phyloP scores from a whole-genome alignment of 306 rosid species.

The Purshia tridentata region DNA sequence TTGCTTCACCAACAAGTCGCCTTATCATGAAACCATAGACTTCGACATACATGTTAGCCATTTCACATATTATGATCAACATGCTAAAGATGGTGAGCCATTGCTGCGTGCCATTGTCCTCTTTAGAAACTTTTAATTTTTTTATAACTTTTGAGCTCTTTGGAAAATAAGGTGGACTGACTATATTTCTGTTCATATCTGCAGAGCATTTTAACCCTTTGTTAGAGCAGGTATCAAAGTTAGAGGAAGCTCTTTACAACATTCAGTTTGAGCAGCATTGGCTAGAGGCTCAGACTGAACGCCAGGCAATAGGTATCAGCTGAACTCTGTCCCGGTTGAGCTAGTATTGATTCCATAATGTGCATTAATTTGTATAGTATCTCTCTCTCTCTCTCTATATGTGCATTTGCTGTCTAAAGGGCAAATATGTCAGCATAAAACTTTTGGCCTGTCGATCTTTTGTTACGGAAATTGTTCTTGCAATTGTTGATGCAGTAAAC shows the following conservation, averaged over 20 bases:
- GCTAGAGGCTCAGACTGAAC: slow-evolving; percentile 82
- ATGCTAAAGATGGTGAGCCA: slow-evolving; percentile 59
- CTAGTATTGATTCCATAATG: not conserved
- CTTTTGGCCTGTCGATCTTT: not conserved
- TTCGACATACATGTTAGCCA: slow-evolving; percentile 71
- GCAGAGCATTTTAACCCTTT: slow-evolving; percentile 66
- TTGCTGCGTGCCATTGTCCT: not conserved
- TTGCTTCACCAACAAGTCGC: slow-evolving; percentile 80
- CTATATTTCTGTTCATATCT: slow-evolving; percentile 17
- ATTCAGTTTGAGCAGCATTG: slow-evolving; percentile 83
- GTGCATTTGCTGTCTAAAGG: not conserved
- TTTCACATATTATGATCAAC: slow-evolving; percentile 46
- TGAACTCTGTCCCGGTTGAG: not conserved
- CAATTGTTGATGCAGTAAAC: slow-evolving; percentile 36
- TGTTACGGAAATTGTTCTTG: not conserved
- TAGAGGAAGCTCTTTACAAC: slow-evolving; percentile 77
- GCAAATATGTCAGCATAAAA: too few relatives aligned
- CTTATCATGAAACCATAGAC: slow-evolving; percentile 76
- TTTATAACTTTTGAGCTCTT: not conserved
- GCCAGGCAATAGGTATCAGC: slow-evolving; percentile 58
- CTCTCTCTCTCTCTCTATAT: not conserved
- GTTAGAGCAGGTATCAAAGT: slow-evolving; percentile 55
- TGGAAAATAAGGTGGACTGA: slow-evolving; percentile 13
- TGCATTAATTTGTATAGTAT: not conserved
- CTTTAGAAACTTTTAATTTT: not conserved